Percentiles rank a stretch among this genome's conserved stretches.
phyloP scores from a whole-genome alignment of 2,329 filamentous ascomycete species.

The Graphilbum fragrans region DNA sequence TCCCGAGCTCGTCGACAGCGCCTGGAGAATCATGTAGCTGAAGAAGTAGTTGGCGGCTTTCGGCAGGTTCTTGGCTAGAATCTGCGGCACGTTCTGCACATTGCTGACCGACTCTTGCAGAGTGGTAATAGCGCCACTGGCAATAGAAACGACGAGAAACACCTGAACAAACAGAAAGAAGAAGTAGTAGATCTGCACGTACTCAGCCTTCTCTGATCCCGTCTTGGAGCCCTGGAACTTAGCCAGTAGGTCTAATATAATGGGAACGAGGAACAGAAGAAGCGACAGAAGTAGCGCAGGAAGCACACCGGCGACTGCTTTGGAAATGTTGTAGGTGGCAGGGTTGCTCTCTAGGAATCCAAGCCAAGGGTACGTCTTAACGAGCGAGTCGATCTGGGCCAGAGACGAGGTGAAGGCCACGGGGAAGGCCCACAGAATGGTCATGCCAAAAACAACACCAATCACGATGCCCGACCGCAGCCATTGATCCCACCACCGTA shows the following conservation, averaged over 20 bases:
- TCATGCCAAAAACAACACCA: slow-evolving; percentile 56
- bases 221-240: slow-evolving; percentile 71
- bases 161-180: slow-evolving; percentile 88
- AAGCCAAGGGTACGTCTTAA: slow-evolving; percentile 54
- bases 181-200: slow-evolving; percentile 91
- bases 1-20: slow-evolving; percentile 79
- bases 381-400: slow-evolving; percentile 63
- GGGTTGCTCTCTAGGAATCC: slow-evolving; percentile 50
- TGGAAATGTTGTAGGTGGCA: slow-evolving; percentile 47
- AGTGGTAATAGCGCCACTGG: slow-evolving; percentile 53
- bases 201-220: slow-evolving; percentile 62
- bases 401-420: slow-evolving; percentile 79
- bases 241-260: slow-evolving; percentile 65
- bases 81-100: slow-evolving; percentile 53
- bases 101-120: slow-evolving; percentile 45
- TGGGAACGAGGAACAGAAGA: slow-evolving; percentile 67
- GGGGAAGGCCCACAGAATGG: slow-evolving; percentile 81
- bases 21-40: slow-evolving; percentile 94
- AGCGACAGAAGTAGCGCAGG: slow-evolving; percentile 67
- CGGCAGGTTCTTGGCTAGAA: slow-evolving; percentile 69
- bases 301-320: slow-evolving; percentile 69
- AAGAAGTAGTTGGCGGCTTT: slow-evolving; percentile 94
- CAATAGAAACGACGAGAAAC: slow-evolving; percentile 84
- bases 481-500: slow-evolving; percentile 89
- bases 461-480: slow-evolving; percentile 56